Evolutionary conservation across 768 basidiomycete genomes (phyloP).

Genomic region (Mycena epipterygia): DNA sequence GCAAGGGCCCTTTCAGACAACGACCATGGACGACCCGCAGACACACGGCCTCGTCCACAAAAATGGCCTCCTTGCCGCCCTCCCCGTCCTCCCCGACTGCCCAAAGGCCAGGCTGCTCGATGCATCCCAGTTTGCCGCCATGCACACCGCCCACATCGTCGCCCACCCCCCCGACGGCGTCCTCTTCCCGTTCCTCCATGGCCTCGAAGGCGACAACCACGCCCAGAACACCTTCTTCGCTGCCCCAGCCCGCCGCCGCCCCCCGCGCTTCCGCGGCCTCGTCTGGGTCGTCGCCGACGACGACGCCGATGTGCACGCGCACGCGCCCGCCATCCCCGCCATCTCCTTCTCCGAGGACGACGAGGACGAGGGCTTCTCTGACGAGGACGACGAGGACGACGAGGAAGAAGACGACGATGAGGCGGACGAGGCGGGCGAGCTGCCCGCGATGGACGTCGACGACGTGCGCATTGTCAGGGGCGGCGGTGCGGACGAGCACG

Average conservation of each 20-base stretch:
- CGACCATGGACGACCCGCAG: background rate
- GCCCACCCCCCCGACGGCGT: slow-evolving; percentile 84
- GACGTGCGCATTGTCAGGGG: slow-evolving; percentile 21
- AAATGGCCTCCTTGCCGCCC: background rate
- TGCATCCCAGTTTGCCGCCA: slow-evolving; percentile 64
- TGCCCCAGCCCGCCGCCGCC: slow-evolving; percentile 42
- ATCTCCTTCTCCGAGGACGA: slow-evolving; percentile 8
- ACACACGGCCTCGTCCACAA: background rate
- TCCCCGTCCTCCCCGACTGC: background rate
- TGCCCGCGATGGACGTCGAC: slow-evolving; percentile 35
- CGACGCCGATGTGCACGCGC: too few species aligned
- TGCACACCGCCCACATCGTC: slow-evolving; percentile 75
- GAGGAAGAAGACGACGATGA: slow-evolving; percentile 30
- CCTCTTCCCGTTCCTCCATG: slow-evolving; percentile 92
- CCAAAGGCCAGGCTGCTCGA: slow-evolving; percentile 45
- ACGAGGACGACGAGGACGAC: slow-evolving; percentile 42
- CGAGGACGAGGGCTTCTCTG: too few species aligned
- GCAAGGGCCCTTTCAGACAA: background rate
- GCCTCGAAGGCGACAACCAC: slow-evolving; percentile 84
- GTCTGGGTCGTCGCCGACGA: slow-evolving; percentile 89
- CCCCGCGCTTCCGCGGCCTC: slow-evolving; percentile 75
- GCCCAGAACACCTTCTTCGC: slow-evolving; percentile 89
- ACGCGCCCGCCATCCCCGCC: too few species aligned
- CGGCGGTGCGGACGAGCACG: slow-evolving; percentile 34
- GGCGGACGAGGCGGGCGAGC: slow-evolving; percentile 18